Evolutionary conservation across 164 flowering plant species (phyloP).

Genomic region (Brasenia schreberi): DNA sequence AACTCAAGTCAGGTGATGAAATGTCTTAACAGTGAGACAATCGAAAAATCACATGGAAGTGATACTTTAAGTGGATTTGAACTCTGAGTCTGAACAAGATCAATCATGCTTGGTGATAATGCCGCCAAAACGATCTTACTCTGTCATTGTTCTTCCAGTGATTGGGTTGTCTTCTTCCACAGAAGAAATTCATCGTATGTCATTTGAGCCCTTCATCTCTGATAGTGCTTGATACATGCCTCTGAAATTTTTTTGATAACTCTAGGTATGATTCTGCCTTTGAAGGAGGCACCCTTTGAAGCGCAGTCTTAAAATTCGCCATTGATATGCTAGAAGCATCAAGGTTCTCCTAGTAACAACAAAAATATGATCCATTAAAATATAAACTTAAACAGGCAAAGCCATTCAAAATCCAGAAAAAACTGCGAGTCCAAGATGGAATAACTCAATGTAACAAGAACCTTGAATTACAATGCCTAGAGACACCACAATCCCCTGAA

Average conservation of each 20-base stretch:
- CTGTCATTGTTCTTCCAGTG: no score
- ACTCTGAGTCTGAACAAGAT: no score
- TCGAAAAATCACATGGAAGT: no score
- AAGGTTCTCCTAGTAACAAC: constrained; percentile 45
- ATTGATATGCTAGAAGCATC: constrained; percentile 48
- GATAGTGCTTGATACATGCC: constrained; percentile 29
- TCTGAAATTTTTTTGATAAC: constrained; percentile 49
- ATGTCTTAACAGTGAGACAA: no score
- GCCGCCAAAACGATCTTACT: no score
- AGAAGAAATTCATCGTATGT: not conserved
- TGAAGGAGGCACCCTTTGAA: constrained; percentile 46
- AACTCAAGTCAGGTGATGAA: no score
- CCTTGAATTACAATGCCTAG: not conserved
- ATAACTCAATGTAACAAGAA: not conserved
- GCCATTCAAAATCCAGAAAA: not conserved
- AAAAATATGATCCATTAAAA: not conserved
- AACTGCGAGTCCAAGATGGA: not conserved
- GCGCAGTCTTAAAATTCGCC: constrained; percentile 53
- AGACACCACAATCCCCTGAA: not conserved
- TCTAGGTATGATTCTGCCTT: constrained; percentile 35
- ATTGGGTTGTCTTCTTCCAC: no score
- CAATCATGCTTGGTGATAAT: no score
- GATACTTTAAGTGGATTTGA: no score
- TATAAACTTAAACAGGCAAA: not conserved
- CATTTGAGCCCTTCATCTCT: not conserved